phyloP scores from a whole-genome alignment of 1,139 yeast species.

The Yamadazyma songkhlaensis region DNA sequence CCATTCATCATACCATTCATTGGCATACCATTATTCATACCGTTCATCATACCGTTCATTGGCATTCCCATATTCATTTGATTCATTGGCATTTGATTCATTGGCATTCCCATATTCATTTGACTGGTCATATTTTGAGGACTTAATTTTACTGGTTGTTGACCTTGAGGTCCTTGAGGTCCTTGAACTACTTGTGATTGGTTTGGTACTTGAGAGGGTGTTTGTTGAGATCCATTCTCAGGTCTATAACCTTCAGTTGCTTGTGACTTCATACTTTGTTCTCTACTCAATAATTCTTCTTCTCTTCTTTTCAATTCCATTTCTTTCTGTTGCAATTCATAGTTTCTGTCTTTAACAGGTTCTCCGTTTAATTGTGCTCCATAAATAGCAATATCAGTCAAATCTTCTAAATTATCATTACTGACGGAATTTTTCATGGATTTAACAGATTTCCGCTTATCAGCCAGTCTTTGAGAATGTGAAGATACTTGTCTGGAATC shows the following conservation, averaged over 20 bases:
- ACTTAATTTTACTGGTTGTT: not conserved
- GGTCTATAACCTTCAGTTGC: too few relatives aligned
- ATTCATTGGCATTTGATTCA: conserved; percentile 3
- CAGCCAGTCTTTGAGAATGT: not conserved
- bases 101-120: conserved; percentile 2
- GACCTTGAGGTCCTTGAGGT: conserved; percentile 12
- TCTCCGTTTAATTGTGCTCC: conserved; percentile 35
- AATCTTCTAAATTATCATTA: conserved; percentile 37
- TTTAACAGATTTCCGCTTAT: not conserved
- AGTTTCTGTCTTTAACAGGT: conserved; percentile 5
- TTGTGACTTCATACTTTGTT: conserved; percentile 14
- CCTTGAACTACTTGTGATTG: conserved; percentile 13
- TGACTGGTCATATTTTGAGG: conserved; percentile 4
- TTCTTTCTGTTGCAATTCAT: conserved; percentile 26
- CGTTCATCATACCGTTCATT: conserved; percentile 2
- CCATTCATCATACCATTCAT: conserved; percentile 6
- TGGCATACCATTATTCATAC: conserved; percentile 2
- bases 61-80: conserved; percentile 1
- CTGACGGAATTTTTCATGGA: conserved; percentile 13
- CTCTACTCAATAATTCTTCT: conserved; percentile 39
- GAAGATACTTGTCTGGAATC: not conserved
- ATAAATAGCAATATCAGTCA: conserved; percentile 44
- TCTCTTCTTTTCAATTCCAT: conserved; percentile 45
- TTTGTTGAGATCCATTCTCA: not conserved
- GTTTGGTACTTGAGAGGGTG: conserved; percentile 3